Evolutionary conservation across 768 basidiomycete genomes (phyloP).

Genomic region (Sporobolomyces pararoseus): DNA sequence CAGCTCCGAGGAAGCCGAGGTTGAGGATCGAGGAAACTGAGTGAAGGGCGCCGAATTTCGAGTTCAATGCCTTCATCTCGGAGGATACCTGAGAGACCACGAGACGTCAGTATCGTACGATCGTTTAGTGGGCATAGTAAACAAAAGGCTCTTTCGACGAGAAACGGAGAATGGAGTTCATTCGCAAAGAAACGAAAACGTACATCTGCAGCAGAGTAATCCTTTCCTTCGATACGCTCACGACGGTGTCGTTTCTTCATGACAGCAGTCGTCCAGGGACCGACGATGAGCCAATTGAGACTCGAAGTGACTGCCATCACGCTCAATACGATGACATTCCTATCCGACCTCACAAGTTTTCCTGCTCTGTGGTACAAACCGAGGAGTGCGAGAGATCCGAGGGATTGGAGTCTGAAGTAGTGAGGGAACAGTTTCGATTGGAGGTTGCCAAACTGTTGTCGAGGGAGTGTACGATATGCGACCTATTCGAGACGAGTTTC

Average conservation of each 20-base stretch:
- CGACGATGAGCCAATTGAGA: slow-evolving; percentile 34
- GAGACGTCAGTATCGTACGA: background rate
- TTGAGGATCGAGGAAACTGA: slow-evolving; percentile 40
- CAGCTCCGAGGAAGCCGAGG: slow-evolving; percentile 36
- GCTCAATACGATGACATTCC: slow-evolving; percentile 28
- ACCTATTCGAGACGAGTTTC: slow-evolving; percentile 6
- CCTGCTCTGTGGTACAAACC: slow-evolving; percentile 18
- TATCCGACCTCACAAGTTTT: slow-evolving; percentile 14
- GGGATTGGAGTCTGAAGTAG: slow-evolving; percentile 29
- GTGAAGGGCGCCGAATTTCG: slow-evolving; percentile 38
- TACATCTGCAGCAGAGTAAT: slow-evolving; percentile 38
- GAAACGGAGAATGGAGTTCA: too few species aligned
- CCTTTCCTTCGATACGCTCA: slow-evolving; percentile 39
- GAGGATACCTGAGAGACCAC: slow-evolving; percentile 27
- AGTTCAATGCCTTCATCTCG: slow-evolving; percentile 38
- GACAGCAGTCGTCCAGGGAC: slow-evolving; percentile 40
- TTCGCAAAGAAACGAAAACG: too few species aligned
- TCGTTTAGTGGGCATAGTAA: background rate
- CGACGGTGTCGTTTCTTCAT: slow-evolving; percentile 41
- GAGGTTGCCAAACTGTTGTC: slow-evolving; percentile 41
- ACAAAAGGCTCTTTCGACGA: too few species aligned
- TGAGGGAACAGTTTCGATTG: slow-evolving; percentile 39
- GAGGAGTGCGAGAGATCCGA: slow-evolving; percentile 17
- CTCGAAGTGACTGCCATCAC: slow-evolving; percentile 17
- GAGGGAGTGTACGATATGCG: slow-evolving; percentile 37